Conservation (phyloP, 257 asterid genomes). For the Salvia miltiorrhiza region DNA sequence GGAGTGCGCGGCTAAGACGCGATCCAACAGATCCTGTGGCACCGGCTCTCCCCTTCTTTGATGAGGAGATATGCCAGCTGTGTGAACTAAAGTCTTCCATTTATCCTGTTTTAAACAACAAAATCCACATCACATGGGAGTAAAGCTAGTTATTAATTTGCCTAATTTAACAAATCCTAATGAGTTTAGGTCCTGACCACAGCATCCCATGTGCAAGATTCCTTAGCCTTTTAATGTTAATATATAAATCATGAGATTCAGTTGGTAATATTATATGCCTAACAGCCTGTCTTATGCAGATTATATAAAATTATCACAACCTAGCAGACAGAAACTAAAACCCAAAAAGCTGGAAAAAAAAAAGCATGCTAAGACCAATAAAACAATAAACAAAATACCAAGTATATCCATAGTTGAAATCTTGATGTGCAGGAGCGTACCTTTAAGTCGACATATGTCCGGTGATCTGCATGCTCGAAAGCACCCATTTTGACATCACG, state of each 20-base stretch:
- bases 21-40: slow-evolving; percentile 82
- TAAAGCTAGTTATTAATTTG: background rate
- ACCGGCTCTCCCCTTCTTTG: slow-evolving; percentile 91
- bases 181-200: background rate
- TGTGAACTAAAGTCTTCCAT: slow-evolving; percentile 92
- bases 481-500: slow-evolving; percentile 92
- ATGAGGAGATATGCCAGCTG: slow-evolving; percentile 90
- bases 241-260: slow-evolving; percentile 25
- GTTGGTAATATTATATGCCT: slow-evolving; percentile 21
- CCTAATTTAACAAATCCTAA: background rate
- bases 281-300: slow-evolving; percentile 30
- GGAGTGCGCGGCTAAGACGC: slow-evolving; percentile 67
- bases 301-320: slow-evolving; percentile 3
- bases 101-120: slow-evolving; percentile 58
- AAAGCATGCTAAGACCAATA: background rate
- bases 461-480: slow-evolving; percentile 84
- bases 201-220: slow-evolving; percentile 32
- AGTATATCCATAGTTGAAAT: background rate
- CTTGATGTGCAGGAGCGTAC: slow-evolving; percentile 37
- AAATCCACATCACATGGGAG: slow-evolving; percentile 13
- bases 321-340: slow-evolving; percentile 4
- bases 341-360: background rate
- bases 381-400: background rate
- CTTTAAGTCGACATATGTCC: slow-evolving; percentile 95
- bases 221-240: slow-evolving; percentile 25